These are phyloP conservation scores for Backusella luteola DNA, from an alignment of 192 early-diverging fungal species.

Conservation along the genomic window DNA sequence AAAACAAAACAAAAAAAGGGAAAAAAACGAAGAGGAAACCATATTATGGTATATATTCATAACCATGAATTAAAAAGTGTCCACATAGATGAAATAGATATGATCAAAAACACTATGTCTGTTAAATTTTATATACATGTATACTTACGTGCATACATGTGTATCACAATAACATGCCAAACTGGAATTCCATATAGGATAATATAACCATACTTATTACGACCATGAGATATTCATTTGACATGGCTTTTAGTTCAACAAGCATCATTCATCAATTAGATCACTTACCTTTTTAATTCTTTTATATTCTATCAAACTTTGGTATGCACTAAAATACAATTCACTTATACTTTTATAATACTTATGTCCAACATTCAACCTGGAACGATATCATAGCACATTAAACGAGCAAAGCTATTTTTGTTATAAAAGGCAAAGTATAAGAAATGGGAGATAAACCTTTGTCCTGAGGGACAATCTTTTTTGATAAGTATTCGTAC, in stretches of 20 bases:
- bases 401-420: background rate
- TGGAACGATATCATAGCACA: background rate
- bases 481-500: background rate
- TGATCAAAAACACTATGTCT: background rate
- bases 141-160: background rate
- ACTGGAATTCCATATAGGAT: background rate
- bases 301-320: background rate
- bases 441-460: background rate
- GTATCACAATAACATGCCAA: background rate
- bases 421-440: background rate
- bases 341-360: background rate
- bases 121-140: background rate
- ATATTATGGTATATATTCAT: background rate
- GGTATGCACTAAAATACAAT: background rate
- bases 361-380: background rate
- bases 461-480: background rate
- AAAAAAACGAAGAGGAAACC: background rate
- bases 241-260: background rate
- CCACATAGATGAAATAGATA: background rate
- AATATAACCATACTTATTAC: background rate
- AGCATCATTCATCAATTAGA: background rate
- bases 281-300: background rate
- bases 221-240: slow-evolving; percentile 4
- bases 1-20: background rate
- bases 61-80: background rate